A percentile compares a stretch with the other conserved stretches of the same genome.
phyloP scores from a whole-genome alignment of 2,329 filamentous ascomycete species.

The Ascochyta pisi region DNA sequence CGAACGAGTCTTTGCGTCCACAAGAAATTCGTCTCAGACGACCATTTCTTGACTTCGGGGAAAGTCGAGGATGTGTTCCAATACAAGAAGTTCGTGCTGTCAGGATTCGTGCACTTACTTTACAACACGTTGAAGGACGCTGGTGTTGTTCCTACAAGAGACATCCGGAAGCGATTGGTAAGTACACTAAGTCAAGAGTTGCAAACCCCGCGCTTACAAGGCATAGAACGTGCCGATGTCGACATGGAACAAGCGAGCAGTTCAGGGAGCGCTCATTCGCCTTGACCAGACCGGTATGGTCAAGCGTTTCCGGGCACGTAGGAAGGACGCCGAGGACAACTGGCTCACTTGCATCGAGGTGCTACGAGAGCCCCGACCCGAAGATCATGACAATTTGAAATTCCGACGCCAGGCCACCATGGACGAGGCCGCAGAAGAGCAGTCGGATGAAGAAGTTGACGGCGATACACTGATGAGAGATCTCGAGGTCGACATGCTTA shows the following conservation, averaged over 20 bases:
- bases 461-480: constrained; percentile 41
- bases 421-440: constrained; percentile 26
- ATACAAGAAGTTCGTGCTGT: constrained; percentile 55
- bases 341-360: constrained; percentile 51
- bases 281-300: constrained; percentile 51
- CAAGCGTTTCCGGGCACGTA: constrained; percentile 45
- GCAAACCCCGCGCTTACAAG: constrained; percentile 21
- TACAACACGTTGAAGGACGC: constrained; percentile 59
- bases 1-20: constrained; percentile 65
- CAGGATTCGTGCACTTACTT: constrained; percentile 57
- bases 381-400: constrained; percentile 43
- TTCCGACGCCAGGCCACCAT: constrained; percentile 31
- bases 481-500: constrained; percentile 40
- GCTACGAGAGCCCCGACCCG: constrained; percentile 46
- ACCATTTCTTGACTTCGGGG: constrained; percentile 34
- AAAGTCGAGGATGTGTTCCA: constrained; percentile 46
- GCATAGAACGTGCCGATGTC: constrained; percentile 40
- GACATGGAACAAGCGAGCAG: constrained; percentile 48
- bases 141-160: constrained; percentile 59
- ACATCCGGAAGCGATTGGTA: constrained; percentile 59
- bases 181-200: constrained; percentile 19
- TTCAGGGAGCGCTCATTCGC: constrained; percentile 50
- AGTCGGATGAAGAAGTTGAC: constrained; percentile 40
- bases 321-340: constrained; percentile 33
- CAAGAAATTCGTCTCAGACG: constrained; percentile 55